Evolutionary conservation across 257 asterid genomes (phyloP).

Genomic region (Nicotiana tomentosiformis): DNA sequence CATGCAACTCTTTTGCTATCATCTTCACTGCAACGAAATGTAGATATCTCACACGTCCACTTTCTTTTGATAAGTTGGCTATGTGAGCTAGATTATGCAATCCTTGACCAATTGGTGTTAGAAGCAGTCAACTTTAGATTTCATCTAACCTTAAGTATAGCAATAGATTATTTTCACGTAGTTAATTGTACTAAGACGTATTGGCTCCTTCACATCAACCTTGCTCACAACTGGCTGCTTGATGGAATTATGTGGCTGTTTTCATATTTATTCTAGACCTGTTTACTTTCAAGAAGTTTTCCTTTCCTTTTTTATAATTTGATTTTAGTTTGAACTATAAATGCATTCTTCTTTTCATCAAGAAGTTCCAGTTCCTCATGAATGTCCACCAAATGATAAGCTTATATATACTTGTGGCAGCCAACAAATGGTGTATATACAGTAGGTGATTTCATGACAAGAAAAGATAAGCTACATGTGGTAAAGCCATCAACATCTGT

Average conservation of each 20-base stretch:
- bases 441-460: slow-evolving; percentile 82
- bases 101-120: neutral
- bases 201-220: neutral
- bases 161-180: neutral
- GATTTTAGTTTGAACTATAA: neutral
- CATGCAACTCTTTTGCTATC: neutral
- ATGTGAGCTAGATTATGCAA: neutral
- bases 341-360: neutral
- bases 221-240: neutral
- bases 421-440: slow-evolving; percentile 50
- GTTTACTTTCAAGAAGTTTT: neutral
- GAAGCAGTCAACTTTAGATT: neutral
- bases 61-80: neutral
- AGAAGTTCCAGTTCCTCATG: neutral
- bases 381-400: neutral
- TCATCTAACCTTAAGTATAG: neutral
- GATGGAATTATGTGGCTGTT: neutral
- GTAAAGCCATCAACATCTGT: slow-evolving; percentile 72
- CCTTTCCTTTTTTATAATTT: neutral
- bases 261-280: neutral
- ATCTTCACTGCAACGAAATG: neutral
- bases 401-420: slow-evolving; percentile 23
- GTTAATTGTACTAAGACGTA: neutral
- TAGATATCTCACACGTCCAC: neutral
- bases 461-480: slow-evolving; percentile 57